phyloP scores from a whole-genome alignment of 352 stramenopile genomes.

The Blastocystis sp. region DNA sequence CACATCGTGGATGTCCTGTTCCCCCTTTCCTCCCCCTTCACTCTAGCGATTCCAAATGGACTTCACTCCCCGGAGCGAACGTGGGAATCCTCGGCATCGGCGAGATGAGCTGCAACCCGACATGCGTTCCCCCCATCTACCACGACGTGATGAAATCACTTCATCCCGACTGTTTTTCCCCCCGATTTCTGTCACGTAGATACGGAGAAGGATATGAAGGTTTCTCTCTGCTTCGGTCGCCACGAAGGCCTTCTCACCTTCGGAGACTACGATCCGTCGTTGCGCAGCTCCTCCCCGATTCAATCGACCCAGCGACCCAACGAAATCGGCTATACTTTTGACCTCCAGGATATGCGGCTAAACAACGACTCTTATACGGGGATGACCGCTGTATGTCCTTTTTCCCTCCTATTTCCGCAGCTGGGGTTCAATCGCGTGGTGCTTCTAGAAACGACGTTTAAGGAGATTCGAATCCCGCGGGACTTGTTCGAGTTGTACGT shows the following conservation, averaged over 20 bases:
- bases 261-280: background rate
- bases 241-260: background rate
- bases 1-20: slow-evolving; percentile 7
- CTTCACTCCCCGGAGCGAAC: background rate
- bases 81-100: background rate
- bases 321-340: slow-evolving; percentile 20
- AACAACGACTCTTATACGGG: slow-evolving; percentile 16
- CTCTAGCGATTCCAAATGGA: background rate
- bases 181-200: background rate
- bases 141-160: background rate
- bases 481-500: background rate
- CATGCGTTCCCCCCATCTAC: slow-evolving; percentile 2
- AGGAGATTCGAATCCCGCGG: background rate
- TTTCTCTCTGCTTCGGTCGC: background rate
- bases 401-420: background rate
- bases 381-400: background rate
- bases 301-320: background rate
- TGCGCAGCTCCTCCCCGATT: background rate
- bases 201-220: background rate
- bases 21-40: no score
- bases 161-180: background rate
- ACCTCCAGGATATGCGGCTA: background rate
- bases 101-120: slow-evolving; percentile 16
- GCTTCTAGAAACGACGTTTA: background rate
- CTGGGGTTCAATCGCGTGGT: background rate